These are phyloP conservation scores for Apiosordaria backusii DNA, from an alignment of 495 filamentous ascomycete species.

Conservation along the genomic window DNA sequence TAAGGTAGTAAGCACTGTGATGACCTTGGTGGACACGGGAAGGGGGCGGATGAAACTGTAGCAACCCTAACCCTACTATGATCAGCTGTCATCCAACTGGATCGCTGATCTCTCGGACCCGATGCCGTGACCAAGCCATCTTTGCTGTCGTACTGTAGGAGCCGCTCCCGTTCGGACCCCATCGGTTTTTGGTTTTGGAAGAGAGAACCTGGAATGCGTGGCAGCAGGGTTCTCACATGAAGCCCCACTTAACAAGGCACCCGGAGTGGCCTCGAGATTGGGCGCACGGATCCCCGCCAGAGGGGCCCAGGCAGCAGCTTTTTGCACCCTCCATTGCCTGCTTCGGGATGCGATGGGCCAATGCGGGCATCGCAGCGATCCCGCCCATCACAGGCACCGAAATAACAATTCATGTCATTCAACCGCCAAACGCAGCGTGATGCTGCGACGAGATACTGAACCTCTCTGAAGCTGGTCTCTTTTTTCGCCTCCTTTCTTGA, in stretches of 20 bases:
- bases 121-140: neutral
- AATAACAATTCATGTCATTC: slow-evolving; percentile 19
- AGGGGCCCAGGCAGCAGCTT: slow-evolving; percentile 32
- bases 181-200: too few species aligned
- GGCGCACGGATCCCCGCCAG: slow-evolving; percentile 7
- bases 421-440: neutral
- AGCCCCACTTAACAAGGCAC: slow-evolving; percentile 4
- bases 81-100: too few species aligned
- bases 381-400: slow-evolving; percentile 29
- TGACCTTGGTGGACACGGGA: neutral
- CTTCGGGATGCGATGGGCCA: neutral
- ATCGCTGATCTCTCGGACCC: neutral
- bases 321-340: slow-evolving; percentile 19
- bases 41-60: neutral
- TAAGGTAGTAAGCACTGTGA: neutral
- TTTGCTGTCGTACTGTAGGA: too few species aligned
- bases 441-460: neutral
- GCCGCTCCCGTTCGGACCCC: too few species aligned
- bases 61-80: neutral
- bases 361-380: neutral
- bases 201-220: too few species aligned
- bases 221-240: neutral
- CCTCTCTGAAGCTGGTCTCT: neutral
- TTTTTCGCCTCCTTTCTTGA: neutral
- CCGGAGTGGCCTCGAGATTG: slow-evolving; percentile 1